Percentiles rank a stretch among this genome's conserved stretches.
phyloP scores from a whole-genome alignment of 164 flowering plant genomes.

The Tinospora cordifolia region DNA sequence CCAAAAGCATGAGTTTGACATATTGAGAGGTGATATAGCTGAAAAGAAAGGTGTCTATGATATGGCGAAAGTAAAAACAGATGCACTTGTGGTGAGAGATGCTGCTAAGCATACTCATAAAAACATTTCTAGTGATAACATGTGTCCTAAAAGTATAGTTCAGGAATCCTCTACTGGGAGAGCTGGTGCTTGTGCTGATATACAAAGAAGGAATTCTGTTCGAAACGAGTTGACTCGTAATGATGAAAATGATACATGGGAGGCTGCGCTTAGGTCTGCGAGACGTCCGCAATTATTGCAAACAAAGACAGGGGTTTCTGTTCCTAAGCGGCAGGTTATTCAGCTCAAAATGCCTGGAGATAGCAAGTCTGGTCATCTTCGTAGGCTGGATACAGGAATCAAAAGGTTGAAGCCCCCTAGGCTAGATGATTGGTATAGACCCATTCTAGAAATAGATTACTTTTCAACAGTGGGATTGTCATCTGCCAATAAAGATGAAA shows the following conservation, averaged over 20 bases:
- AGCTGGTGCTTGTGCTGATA: constrained; percentile 3
- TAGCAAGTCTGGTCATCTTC: constrained; percentile 33
- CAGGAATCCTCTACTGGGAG: constrained; percentile 13
- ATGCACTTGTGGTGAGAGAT: constrained; percentile 6
- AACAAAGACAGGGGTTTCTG: constrained; percentile 30
- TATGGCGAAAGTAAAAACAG: neutral
- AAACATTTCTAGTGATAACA: constrained; percentile 19
- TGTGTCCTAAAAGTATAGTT: constrained; percentile 20
- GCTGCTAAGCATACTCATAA: constrained; percentile 2
- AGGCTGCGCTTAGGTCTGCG: constrained; percentile 37
- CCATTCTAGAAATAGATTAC: constrained; percentile 73
- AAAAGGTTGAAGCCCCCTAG: constrained; percentile 73
- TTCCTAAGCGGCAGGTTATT: constrained; percentile 71
- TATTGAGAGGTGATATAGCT: constrained; percentile 10
- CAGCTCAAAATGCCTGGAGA: constrained; percentile 56
- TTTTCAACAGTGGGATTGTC: constrained; percentile 64
- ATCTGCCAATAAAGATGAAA: constrained; percentile 38
- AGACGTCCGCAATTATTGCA: constrained; percentile 23
- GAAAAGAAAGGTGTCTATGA: constrained; percentile 9
- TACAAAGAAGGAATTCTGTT: constrained; percentile 20
- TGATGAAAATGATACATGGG: constrained; percentile 47
- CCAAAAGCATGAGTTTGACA: constrained; percentile 20
- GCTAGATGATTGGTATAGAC: constrained; percentile 83
- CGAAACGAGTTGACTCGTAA: constrained; percentile 37
- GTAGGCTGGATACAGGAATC: constrained; percentile 35